phyloP scores from a whole-genome alignment of 352 stramenopile genomes.

The Pythium rhizo-oryzae region DNA sequence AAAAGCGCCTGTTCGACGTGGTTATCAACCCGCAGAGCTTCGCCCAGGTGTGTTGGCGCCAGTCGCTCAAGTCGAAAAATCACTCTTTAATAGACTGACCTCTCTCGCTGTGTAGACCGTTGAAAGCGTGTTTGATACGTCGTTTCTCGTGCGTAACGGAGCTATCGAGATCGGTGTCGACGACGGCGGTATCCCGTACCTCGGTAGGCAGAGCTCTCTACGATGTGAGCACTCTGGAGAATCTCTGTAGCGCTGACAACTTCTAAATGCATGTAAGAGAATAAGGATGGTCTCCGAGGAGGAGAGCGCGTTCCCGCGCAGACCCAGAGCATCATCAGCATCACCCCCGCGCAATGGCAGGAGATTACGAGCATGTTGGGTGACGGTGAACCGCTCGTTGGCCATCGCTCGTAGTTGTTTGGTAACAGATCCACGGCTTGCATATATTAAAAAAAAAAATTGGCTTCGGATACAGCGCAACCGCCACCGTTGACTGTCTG shows the following conservation, averaged over 20 bases:
- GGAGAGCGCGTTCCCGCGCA: conserved; percentile 55
- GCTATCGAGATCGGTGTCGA: conserved; percentile 69
- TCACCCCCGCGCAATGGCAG: conserved; percentile 74
- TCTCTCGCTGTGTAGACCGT: conserved; percentile 49
- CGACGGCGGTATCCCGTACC: conserved; percentile 55
- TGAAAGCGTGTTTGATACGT: conserved; percentile 86
- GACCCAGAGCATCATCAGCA: conserved; percentile 82
- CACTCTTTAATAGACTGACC: background rate
- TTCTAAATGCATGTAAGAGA: conserved; percentile 39
- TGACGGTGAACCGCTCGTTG: conserved; percentile 60
- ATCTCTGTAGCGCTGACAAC: background rate
- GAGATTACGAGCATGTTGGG: conserved; percentile 47
- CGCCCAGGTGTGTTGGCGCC: conserved; percentile 42
- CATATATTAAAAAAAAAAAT: too few relatives aligned
- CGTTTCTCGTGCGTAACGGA: conserved; percentile 78
- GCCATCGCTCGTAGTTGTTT: conserved; percentile 42
- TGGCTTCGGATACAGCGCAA: too few relatives aligned
- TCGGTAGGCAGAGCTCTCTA: conserved; percentile 38
- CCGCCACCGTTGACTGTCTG: too few relatives aligned
- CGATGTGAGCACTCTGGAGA: too few relatives aligned
- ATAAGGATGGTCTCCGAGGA: conserved; percentile 49
- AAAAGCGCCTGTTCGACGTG: conserved; percentile 68
- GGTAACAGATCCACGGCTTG: too few relatives aligned
- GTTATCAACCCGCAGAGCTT: conserved; percentile 77
- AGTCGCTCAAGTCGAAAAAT: too few relatives aligned